Evolutionary conservation across 2,329 filamentous ascomycete species (phyloP).

Genomic region (Lachnellula subtilissima): DNA sequence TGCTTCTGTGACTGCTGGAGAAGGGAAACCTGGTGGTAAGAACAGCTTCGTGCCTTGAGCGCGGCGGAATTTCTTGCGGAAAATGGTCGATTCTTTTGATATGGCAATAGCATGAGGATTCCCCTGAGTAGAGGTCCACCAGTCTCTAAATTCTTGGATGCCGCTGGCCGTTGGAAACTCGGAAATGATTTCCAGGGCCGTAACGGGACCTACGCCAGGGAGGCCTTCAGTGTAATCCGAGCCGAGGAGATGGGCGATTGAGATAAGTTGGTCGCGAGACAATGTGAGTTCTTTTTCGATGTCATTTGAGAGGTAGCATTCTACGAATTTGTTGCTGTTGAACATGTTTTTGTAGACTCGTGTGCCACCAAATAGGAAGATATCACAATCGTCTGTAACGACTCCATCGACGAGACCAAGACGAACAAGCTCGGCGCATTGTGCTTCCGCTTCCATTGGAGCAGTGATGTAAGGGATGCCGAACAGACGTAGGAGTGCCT

Average conservation of each 20-base stretch:
- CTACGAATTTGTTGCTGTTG: constrained; percentile 95
- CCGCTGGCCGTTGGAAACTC: constrained; percentile 64
- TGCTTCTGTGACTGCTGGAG: constrained; percentile 70
- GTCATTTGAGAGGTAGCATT: constrained; percentile 83
- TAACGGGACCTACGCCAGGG: constrained; percentile 86
- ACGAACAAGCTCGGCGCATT: constrained; percentile 85
- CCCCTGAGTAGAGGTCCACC: constrained; percentile 78
- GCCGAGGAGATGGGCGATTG: constrained; percentile 83
- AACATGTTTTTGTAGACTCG: constrained; percentile 99
- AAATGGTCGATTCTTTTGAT: constrained; percentile 58
- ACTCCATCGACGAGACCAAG: constrained; percentile 93
- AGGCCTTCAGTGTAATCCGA: constrained; percentile 95
- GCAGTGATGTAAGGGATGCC: constrained; percentile 95
- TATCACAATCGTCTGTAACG: constrained; percentile 95
- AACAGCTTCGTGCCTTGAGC: constrained; percentile 80
- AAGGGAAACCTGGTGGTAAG: constrained; percentile 75
- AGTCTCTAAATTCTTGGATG: constrained; percentile 74
- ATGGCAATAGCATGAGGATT: constrained; percentile 51
- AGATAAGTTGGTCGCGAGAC: constrained; percentile 79
- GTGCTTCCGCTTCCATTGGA: constrained; percentile 97
- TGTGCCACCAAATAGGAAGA: constrained; percentile 93
- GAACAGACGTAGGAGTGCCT: constrained; percentile 83
- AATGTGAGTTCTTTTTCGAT: constrained; percentile 86
- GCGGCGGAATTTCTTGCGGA: constrained; percentile 82
- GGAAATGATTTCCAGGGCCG: constrained; percentile 86